Evolutionary conservation across 164 flowering plant genomes (phyloP).

Genomic region (Malania oleifera): DNA sequence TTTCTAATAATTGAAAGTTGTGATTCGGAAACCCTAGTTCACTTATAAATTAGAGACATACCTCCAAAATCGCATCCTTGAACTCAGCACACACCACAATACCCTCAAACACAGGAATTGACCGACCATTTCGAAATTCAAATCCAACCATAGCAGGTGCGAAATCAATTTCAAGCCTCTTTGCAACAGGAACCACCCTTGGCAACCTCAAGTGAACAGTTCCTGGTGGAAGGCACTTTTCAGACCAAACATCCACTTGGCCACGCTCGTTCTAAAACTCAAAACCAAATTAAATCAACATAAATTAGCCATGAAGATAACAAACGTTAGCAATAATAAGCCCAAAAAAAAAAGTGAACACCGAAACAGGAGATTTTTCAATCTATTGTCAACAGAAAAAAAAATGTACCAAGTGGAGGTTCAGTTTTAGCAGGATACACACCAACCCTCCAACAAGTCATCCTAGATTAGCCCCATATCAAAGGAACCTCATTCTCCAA

Average conservation of each 20-base stretch:
- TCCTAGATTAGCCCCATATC: too few relatives aligned
- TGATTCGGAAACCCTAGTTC: neutral
- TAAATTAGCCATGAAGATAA: neutral
- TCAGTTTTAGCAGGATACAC: too few relatives aligned
- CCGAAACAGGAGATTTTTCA: too few relatives aligned
- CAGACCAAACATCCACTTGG: slow-evolving; percentile 96
- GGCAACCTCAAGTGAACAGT: slow-evolving; percentile 87
- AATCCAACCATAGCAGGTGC: slow-evolving; percentile 99
- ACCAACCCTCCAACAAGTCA: too few relatives aligned
- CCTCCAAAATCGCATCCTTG: slow-evolving; percentile 79
- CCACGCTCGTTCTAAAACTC: slow-evolving; percentile 81
- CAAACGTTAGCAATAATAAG: too few relatives aligned
- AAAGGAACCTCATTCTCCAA: too few relatives aligned
- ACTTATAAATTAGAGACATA: slow-evolving; percentile 9
- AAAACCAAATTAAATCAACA: slow-evolving; percentile 5
- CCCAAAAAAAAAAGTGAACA: too few relatives aligned
- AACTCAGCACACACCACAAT: slow-evolving; percentile 88
- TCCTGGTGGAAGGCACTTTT: slow-evolving; percentile 95
- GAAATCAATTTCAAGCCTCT: slow-evolving; percentile 77
- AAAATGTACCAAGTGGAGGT: too few relatives aligned
- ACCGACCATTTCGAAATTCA: slow-evolving; percentile 81
- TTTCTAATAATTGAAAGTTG: too few relatives aligned
- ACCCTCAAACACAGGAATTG: slow-evolving; percentile 74
- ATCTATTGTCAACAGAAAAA: too few relatives aligned
- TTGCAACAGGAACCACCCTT: slow-evolving; percentile 58